A percentile compares a stretch with the other conserved stretches of the same genome.
phyloP scores from a whole-genome alignment of 768 basidiomycete genomes.

The Trametes gibbosa region DNA sequence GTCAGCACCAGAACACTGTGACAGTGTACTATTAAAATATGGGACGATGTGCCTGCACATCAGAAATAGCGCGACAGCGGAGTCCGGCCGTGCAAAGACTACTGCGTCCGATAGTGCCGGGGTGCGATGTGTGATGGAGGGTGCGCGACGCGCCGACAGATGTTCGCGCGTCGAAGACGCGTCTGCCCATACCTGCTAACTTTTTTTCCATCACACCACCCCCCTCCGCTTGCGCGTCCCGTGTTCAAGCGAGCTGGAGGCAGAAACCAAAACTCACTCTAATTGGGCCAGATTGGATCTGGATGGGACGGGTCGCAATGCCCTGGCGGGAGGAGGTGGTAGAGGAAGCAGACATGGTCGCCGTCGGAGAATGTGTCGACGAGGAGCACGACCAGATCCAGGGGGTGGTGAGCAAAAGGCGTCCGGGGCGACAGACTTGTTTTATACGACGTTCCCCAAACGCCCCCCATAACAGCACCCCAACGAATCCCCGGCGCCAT shows the following conservation, averaged over 20 bases:
- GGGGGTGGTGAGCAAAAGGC: constrained; percentile 11
- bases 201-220: neutral
- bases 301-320: constrained; percentile 31
- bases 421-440: neutral
- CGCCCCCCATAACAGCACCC: constrained; percentile 13
- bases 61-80: neutral
- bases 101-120: constrained; percentile 1
- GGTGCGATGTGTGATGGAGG: constrained; percentile 2
- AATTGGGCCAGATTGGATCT: constrained; percentile 30
- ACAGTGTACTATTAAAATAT: neutral
- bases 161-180: neutral
- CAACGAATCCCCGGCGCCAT: constrained; percentile 20
- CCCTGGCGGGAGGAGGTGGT: constrained; percentile 15
- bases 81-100: neutral
- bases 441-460: constrained; percentile 20
- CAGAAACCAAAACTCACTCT: constrained; percentile 28
- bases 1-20: neutral
- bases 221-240: neutral
- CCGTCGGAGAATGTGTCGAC: constrained; percentile 16
- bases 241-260: neutral
- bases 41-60: neutral
- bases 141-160: neutral
- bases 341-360: constrained; percentile 22
- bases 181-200: neutral
- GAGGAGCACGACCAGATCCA: constrained; percentile 9